Evolutionary conservation across 108 stramenopile species (phyloP).

Genomic region (Hondaea fermentalgiana): DNA sequence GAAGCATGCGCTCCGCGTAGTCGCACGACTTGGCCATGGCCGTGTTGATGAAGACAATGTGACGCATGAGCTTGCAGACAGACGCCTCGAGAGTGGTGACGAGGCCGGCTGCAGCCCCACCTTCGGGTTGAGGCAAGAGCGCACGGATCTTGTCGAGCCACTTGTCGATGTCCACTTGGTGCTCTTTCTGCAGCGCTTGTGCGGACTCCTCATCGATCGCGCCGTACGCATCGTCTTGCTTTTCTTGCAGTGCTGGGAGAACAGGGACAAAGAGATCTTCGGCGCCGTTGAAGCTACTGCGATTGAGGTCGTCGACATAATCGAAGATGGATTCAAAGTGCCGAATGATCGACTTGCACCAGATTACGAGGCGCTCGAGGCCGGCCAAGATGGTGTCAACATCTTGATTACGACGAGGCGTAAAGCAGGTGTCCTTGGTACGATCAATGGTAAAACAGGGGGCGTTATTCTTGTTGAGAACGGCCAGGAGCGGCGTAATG

Average conservation of each 20-base stretch:
- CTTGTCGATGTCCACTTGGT: background rate
- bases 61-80: background rate
- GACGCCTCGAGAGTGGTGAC: background rate
- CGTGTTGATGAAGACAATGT: background rate
- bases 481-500: background rate
- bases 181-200: background rate
- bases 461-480: background rate
- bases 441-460: conserved; percentile 8
- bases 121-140: background rate
- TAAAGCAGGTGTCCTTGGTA: background rate
- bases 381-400: background rate
- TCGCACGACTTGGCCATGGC: background rate
- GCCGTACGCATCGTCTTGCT: background rate
- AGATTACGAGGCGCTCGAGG: background rate
- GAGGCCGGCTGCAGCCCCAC: background rate
- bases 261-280: background rate
- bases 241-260: background rate
- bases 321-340: background rate
- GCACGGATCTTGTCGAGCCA: background rate
- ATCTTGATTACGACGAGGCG: conserved; percentile 2
- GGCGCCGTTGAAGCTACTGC: background rate
- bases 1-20: conserved; percentile 2
- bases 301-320: background rate
- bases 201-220: background rate
- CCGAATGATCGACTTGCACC: background rate